Percentiles rank a stretch among this genome's conserved stretches.
phyloP scores from a whole-genome alignment of 73 alveolate species.

The Paraurostyla sp. region DNA sequence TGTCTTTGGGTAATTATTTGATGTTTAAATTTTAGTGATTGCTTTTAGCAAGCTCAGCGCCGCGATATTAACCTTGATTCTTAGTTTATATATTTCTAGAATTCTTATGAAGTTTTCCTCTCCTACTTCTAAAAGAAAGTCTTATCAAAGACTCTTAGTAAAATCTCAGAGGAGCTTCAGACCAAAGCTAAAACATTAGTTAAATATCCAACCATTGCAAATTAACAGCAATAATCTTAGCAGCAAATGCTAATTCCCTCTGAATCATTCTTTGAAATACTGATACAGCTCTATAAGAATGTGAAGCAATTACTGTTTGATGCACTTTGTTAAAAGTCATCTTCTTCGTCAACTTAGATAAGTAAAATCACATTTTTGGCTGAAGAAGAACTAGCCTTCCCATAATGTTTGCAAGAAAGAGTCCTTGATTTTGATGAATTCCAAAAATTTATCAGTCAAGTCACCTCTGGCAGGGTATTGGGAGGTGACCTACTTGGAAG shows the following conservation, averaged over 20 bases:
- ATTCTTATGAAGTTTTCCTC: slow-evolving; percentile 2
- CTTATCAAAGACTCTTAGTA: not conserved
- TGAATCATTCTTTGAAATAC: not conserved
- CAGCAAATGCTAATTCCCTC: not conserved
- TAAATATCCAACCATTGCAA: not conserved
- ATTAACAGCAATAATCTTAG: not conserved
- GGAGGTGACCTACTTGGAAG: too few relatives aligned
- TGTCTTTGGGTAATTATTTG: slow-evolving; percentile 20
- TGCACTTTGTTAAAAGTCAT: too few relatives aligned
- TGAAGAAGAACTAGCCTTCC: not conserved
- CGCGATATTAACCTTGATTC: slow-evolving; percentile 42
- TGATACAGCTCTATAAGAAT: not conserved
- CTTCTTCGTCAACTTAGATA: too few relatives aligned
- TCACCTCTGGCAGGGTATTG: too few relatives aligned
- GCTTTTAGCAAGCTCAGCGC: slow-evolving; percentile 27
- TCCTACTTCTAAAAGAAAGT: slow-evolving; percentile 42
- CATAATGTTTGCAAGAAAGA: not conserved
- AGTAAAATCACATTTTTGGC: not conserved
- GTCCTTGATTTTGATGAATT: not conserved
- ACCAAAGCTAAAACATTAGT: not conserved
- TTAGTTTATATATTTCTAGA: slow-evolving; percentile 6
- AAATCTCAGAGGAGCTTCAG: slow-evolving; percentile 4
- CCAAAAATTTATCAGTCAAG: not conserved
- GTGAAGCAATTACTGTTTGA: not conserved
- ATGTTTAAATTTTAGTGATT: not conserved